These are phyloP conservation scores for Beverwykella pulmonaria DNA, from an alignment of 495 filamentous ascomycete species.

Conservation along the genomic window DNA sequence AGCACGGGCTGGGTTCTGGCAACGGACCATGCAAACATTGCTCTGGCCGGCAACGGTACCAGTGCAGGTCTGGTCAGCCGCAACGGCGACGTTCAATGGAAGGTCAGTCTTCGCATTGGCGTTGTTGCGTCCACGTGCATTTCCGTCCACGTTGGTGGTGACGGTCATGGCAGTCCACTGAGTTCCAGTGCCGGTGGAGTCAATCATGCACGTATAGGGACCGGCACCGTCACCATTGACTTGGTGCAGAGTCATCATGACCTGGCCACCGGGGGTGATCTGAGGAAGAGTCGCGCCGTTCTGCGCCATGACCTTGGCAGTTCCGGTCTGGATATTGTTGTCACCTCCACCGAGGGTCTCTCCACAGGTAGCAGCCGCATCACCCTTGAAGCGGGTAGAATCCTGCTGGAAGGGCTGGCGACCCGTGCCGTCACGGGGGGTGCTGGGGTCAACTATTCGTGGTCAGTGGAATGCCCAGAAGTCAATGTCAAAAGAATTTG, in stretches of 20 bases:
- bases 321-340: conserved; percentile 55
- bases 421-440: conserved; percentile 57
- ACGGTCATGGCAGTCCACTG: conserved; percentile 42
- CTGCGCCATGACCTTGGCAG: conserved; percentile 48
- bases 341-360: conserved; percentile 46
- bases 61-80: conserved; percentile 53
- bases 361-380: conserved; percentile 34
- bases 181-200: conserved; percentile 49
- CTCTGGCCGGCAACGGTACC: conserved; percentile 57
- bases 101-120: conserved; percentile 26
- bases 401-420: conserved; percentile 59
- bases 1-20: conserved; percentile 54
- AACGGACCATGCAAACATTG: conserved; percentile 57
- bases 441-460: conserved; percentile 52
- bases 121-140: conserved; percentile 31
- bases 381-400: conserved; percentile 54
- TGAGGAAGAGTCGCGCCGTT: conserved; percentile 53
- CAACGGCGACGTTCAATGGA: conserved; percentile 50
- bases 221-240: conserved; percentile 61
- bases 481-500: background rate
- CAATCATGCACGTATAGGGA: conserved; percentile 58
- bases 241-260: conserved; percentile 59
- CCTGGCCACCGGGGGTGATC: conserved; percentile 51
- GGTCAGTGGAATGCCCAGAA: conserved; percentile 8
- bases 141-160: conserved; percentile 38